Base-by-base conservation (phyloP, 495 filamentous ascomycete genomes). In the Venustampulla echinocandica region DNA sequence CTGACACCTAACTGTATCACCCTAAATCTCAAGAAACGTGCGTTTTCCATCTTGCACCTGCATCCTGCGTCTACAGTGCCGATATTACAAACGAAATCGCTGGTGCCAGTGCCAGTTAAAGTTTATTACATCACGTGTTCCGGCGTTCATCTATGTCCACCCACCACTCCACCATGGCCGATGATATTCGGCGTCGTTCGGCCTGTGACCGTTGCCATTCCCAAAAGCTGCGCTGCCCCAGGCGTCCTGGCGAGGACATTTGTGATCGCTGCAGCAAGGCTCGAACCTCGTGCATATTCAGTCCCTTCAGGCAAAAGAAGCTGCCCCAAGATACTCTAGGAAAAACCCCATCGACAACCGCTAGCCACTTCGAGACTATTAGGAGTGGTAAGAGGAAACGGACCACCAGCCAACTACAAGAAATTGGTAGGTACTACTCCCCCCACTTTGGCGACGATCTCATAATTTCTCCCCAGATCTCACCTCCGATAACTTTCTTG, bases 151-250 rank as follows among this genome's bases (percentile, higher is more conserved):
- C 27, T 30, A 7, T 7, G n/a, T 30, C 7, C 27, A 30, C 27
- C 7, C n/a, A 7, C 7, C 27, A 30, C 7, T 30, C n/a, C 27
- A 17, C 14, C 14, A 54, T 54, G 51, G 41, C 41, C 4, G 51
- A 54, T 22, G 46, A 54, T 1, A 43, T 54, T 13, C 41, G 51
- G 23, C 41, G 34, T 22, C 51, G 51, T 30, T 45, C 46, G 46
- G 53, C 55, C 20, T 67, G 64, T 47, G 64, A 67, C 42, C 57
- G 64, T n/a, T 67, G 64, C 41, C 64, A 67, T 44, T 58, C 57
- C 14, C 61, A 67, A 23, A 67, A 67, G 51, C 61, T 63, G 19
- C 61, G 62, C 44, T 67, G 64, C 44, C 64, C 62, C 2, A 61
- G 61, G 44, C 37, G 54, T 38, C 37, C 47, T 3, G 64, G 59